phyloP scores from a whole-genome alignment of 108 stramenopile species.

The Discostella stelligeroides region DNA sequence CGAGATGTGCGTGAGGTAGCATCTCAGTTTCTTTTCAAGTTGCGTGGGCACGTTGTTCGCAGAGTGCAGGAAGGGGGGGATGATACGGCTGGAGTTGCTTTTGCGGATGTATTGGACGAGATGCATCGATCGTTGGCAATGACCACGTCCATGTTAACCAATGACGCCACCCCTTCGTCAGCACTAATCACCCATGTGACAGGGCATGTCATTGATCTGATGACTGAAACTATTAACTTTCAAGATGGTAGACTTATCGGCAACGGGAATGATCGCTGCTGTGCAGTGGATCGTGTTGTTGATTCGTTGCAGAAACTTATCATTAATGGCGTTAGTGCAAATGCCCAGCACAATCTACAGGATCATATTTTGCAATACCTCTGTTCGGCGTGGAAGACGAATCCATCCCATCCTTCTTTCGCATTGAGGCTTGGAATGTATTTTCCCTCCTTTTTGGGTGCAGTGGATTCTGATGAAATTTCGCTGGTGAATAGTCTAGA shows the following conservation, averaged over 20 bases:
- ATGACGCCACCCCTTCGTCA: not conserved
- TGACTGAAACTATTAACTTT: slow-evolving; percentile 39
- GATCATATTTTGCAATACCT: slow-evolving; percentile 40
- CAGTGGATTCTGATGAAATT: slow-evolving; percentile 11
- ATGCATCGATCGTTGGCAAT: slow-evolving; percentile 32
- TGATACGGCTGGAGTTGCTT: slow-evolving; percentile 17
- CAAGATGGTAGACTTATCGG: slow-evolving; percentile 47
- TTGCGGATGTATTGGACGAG: slow-evolving; percentile 42
- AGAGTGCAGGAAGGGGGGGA: slow-evolving; percentile 16
- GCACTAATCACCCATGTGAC: slow-evolving; percentile 12
- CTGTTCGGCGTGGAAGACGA: slow-evolving; percentile 49
- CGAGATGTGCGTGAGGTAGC: slow-evolving; percentile 42
- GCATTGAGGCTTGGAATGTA: slow-evolving; percentile 36
- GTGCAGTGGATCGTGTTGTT: slow-evolving; percentile 31
- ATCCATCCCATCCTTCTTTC: slow-evolving; percentile 47
- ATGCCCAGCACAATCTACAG: slow-evolving; percentile 31
- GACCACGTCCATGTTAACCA: slow-evolving; percentile 15
- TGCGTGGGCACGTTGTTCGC: slow-evolving; percentile 46
- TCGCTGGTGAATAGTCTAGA: slow-evolving; percentile 25
- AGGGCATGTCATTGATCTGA: slow-evolving; percentile 45
- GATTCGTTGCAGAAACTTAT: slow-evolving; percentile 40
- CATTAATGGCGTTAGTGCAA: slow-evolving; percentile 25
- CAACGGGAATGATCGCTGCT: slow-evolving; percentile 10
- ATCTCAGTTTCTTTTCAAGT: slow-evolving; percentile 45
- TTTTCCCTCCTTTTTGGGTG: slow-evolving; percentile 42